A percentile compares a stretch with the other conserved stretches of the same genome.
phyloP scores from a whole-genome alignment of 768 basidiomycete genomes.

The Auricularia sp. region DNA sequence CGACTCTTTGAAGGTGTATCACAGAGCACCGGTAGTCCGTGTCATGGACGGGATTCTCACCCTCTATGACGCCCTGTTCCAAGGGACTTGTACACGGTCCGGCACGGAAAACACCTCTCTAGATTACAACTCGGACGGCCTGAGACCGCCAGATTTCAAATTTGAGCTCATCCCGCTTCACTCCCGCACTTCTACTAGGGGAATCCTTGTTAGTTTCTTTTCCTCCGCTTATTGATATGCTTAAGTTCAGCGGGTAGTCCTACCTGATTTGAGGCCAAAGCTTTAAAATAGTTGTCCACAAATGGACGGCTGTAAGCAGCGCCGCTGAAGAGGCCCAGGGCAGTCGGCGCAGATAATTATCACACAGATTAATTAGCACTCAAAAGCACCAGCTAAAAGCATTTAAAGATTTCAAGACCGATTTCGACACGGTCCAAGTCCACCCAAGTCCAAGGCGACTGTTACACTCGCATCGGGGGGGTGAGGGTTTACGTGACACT shows the following conservation, averaged over 20 bases:
- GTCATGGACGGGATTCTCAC: constrained; percentile 46
- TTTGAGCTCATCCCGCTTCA: constrained; percentile 79
- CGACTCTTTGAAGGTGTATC: constrained; percentile 70
- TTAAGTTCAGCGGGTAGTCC: constrained; percentile 81
- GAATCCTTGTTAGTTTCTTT: constrained; percentile 88
- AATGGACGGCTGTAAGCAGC: constrained; percentile 17
- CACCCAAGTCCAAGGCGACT: constrained; percentile 8
- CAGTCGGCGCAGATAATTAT: constrained; percentile 41
- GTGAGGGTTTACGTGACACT: constrained; percentile 55
- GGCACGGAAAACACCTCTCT: constrained; percentile 63
- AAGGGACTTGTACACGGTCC: constrained; percentile 70
- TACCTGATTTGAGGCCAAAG: constrained; percentile 71
- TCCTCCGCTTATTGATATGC: constrained; percentile 86
- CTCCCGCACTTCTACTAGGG: constrained; percentile 82
- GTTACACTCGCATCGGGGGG: constrained; percentile 19
- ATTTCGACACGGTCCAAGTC: constrained; percentile 15
- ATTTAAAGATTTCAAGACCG: constrained; percentile 38
- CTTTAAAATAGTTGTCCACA: constrained; percentile 6
- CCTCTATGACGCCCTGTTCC: constrained; percentile 73
- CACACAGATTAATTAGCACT: constrained; percentile 33
- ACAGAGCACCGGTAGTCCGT: constrained; percentile 52
- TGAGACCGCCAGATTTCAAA: constrained; percentile 62
- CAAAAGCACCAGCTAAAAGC: constrained; percentile 29
- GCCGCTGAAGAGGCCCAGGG: constrained; percentile 21
- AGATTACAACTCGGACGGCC: constrained; percentile 66